Conservation (phyloP, 495 filamentous ascomycete genomes). For the Aspergillus haitiensis region DNA sequence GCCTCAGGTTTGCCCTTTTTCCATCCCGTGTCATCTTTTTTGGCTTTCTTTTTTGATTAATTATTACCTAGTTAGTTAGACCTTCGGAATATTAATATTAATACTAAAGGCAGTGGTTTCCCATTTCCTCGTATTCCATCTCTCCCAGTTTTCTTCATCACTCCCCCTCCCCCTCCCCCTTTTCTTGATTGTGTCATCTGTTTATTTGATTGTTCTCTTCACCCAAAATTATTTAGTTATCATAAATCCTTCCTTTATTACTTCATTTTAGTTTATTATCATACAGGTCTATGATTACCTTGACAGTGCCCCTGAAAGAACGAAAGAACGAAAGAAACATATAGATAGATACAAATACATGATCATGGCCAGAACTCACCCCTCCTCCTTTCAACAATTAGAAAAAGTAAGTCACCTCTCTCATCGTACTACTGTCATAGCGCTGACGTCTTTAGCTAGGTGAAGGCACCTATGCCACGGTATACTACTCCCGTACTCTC, state of each 20-base stretch:
- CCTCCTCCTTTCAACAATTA: conserved; percentile 95
- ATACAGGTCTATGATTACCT: too few species aligned
- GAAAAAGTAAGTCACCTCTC: conserved; percentile 61
- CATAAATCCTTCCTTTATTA: too few species aligned
- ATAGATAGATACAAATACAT: too few species aligned
- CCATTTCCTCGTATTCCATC: not conserved
- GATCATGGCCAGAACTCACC: conserved; percentile 31
- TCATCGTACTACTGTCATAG: not conserved
- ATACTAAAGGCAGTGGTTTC: too few species aligned
- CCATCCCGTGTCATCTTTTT: not conserved
- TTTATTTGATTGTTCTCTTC: too few species aligned
- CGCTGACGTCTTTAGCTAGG: conserved; percentile 58
- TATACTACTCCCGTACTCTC: conserved; percentile 51
- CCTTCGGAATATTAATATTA: too few species aligned
- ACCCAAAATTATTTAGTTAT: too few species aligned
- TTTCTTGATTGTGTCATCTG: too few species aligned
- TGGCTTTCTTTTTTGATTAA: not conserved
- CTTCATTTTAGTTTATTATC: too few species aligned
- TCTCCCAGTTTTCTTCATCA: not conserved
- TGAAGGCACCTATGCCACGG: conserved; percentile 98
- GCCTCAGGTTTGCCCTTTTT: not conserved
- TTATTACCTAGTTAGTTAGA: not conserved
- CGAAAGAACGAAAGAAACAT: too few species aligned
- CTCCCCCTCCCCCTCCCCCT: not conserved
- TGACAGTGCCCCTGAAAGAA: too few species aligned